Conservation (phyloP, 305 asterid species). For the Fraxinus sp. region DNA sequence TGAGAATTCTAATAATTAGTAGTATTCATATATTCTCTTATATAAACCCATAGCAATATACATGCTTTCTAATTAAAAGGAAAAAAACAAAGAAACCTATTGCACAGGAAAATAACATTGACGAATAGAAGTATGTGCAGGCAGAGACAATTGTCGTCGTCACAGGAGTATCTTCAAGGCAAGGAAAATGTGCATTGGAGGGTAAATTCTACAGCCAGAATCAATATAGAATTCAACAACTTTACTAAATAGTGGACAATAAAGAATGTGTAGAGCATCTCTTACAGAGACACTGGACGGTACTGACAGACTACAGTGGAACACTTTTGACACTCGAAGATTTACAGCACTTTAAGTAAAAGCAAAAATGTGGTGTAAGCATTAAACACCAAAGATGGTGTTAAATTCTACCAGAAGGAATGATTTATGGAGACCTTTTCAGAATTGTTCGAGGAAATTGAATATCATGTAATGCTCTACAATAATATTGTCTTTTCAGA, state of each 20-base stretch:
- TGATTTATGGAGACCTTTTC: background rate
- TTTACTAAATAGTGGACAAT: background rate
- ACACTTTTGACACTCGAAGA: background rate
- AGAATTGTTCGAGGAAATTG: background rate
- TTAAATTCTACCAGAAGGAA: background rate
- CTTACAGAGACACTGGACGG: background rate
- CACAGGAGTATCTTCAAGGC: background rate
- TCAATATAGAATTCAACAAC: background rate
- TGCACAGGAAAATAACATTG: background rate
- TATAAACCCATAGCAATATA: background rate
- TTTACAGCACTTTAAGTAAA: background rate
- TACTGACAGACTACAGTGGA: background rate
- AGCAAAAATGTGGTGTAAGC: background rate
- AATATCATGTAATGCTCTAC: background rate
- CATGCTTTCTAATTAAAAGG: background rate
- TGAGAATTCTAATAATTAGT: background rate
- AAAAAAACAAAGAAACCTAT: background rate
- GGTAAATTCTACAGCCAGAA: background rate
- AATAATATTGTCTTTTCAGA: background rate
- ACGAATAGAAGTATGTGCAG: background rate
- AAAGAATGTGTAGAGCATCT: background rate
- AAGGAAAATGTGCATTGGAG: background rate
- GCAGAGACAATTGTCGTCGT: background rate
- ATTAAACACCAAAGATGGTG: background rate
- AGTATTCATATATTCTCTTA: background rate